Evolutionary conservation across 768 basidiomycete genomes (phyloP).

Genomic region (Calvatia gigantea): DNA sequence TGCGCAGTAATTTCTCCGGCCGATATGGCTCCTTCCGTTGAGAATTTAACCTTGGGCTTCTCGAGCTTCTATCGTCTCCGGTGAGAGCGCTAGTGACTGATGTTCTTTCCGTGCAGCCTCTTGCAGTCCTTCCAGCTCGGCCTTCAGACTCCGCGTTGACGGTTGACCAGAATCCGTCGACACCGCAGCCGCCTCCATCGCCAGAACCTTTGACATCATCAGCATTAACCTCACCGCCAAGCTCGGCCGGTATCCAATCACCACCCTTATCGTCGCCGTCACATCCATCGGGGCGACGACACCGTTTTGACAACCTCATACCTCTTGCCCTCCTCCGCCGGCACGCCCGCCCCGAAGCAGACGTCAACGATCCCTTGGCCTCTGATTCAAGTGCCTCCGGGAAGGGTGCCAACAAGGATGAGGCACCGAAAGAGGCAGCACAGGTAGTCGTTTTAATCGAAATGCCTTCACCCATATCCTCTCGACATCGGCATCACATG

Average conservation of each 20-base stretch:
- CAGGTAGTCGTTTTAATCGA: constrained; percentile 8
- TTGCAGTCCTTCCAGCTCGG: not conserved
- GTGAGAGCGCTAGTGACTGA: not conserved
- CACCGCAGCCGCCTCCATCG: not conserved
- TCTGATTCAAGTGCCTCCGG: not conserved
- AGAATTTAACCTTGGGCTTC: not conserved
- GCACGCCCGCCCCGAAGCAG: constrained; percentile 23
- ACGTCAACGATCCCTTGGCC: not conserved
- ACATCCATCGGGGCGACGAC: not conserved
- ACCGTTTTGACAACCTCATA: constrained; percentile 5
- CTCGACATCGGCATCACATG: not conserved
- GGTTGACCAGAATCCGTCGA: not conserved
- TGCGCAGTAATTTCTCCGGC: not conserved
- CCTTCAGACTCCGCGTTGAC: not conserved
- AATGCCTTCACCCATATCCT: constrained; percentile 1
- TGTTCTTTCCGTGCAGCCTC: not conserved
- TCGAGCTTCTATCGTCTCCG: not conserved
- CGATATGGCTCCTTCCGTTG: not conserved
- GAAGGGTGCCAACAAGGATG: not conserved
- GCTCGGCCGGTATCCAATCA: no score
- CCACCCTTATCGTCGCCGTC: not conserved
- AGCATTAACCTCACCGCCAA: no score
- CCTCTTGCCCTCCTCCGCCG: constrained; percentile 28
- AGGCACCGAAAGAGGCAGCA: not conserved
- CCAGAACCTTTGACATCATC: not conserved